These are phyloP conservation scores for Saururus chinensis DNA, from an alignment of 164 flowering plant genomes.

Conservation along the genomic window DNA sequence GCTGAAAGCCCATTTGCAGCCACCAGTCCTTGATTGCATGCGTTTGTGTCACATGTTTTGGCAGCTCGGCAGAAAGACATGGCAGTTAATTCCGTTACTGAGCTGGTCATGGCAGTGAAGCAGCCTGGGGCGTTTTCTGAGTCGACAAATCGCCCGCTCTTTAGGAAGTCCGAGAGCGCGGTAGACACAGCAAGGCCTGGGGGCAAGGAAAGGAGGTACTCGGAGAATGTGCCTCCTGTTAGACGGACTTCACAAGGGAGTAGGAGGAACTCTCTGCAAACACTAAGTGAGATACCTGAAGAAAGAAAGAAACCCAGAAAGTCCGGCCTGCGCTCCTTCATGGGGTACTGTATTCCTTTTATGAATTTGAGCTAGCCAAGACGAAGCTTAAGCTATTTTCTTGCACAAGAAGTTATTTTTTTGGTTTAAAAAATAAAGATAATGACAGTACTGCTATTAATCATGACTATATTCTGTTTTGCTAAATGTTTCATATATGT, in stretches of 20 bases:
- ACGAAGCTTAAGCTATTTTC: neutral
- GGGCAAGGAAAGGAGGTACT: constrained; percentile 32
- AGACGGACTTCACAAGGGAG: constrained; percentile 51
- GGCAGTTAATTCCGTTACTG: constrained; percentile 63
- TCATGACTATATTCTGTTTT: neutral
- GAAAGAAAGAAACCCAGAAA: constrained; percentile 46
- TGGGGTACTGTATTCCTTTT: constrained; percentile 40
- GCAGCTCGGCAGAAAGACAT: constrained; percentile 88
- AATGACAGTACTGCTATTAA: neutral
- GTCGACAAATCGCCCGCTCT: constrained; percentile 41
- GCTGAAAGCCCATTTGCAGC: neutral
- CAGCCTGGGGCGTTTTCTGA: constrained; percentile 67
- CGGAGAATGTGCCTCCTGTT: constrained; percentile 38
- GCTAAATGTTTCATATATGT: too few species aligned
- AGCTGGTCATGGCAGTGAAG: constrained; percentile 69
- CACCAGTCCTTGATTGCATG: neutral
- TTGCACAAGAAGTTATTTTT: neutral
- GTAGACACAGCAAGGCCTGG: constrained; percentile 24
- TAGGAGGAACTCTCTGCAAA: constrained; percentile 42
- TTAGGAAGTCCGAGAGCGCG: constrained; percentile 56
- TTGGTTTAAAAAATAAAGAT: too few species aligned
- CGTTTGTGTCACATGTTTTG: neutral
- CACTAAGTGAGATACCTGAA: constrained; percentile 61
- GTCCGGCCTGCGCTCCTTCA: constrained; percentile 64
- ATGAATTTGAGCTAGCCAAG: neutral